Evolutionary conservation across 1,284 basidiomycete genomes (phyloP), one percentile per base, ranked within the genome.

Genomic region (Trichosporon coremiiforme): DNA sequence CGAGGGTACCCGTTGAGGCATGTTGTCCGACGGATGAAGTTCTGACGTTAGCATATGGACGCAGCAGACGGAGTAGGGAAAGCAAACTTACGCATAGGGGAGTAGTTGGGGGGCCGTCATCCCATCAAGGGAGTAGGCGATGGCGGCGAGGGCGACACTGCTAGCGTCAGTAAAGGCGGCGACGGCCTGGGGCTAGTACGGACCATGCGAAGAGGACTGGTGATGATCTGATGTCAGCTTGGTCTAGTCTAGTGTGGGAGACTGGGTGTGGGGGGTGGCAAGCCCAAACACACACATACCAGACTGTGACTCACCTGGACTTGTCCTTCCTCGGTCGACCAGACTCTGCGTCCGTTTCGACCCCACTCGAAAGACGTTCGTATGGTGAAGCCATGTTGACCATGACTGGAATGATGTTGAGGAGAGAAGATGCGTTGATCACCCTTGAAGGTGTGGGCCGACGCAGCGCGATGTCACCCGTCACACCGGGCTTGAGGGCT

Each of bases 1-100:
- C 78, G 64, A 93, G 89, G 22, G 90, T 88, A 22, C 89, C 87
- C 53, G 68, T 90, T 80, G 79, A 87, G 87, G 81, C 91, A 89
- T 83, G 82, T 57, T 81, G 73, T 25, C 81, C 71, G 10, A 81
- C 79, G 20, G 85, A 84, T 2, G 89, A 90, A 2, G 89, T 79
- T 76, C 70, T 67, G 53, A 55, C 15, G 53, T 70, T 36, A 70
- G 69, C 60, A 2, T 7, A 3, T 4, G 20, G 20, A 25, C 13
- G 3, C 3, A 7, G 3, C 36, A 7, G 50, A 12, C 4, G 13
- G 15, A 12, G 29, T 15, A 31, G 29, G 15, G 36, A 38, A 38
- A 10, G 13, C 36, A 38, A 13, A 38, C 57, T 62, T 7, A 62
- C 57, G 57, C 57, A 62, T 62, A 62, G 29, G 57, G 57, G 4